Percentiles rank a stretch among this genome's conserved stretches.
These are phyloP conservation scores for Meyerozyma sp. DNA, from an alignment of 1,139 yeast species.

Conservation along the genomic window DNA sequence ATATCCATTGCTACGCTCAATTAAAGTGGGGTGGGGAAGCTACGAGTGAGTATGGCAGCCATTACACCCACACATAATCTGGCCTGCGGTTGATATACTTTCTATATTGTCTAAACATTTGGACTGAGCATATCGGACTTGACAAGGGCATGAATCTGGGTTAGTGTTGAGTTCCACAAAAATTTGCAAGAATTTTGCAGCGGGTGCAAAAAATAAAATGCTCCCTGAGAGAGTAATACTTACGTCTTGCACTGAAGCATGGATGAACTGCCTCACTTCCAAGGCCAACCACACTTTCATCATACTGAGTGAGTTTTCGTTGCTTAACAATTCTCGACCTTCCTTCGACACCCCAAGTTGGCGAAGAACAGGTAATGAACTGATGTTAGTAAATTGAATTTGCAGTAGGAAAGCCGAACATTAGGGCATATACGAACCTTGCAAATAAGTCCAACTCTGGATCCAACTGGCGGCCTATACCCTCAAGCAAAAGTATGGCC, in stretches of 20 bases:
- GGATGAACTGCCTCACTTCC: conserved; percentile 83
- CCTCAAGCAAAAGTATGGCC: conserved; percentile 84
- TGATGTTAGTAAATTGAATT: conserved; percentile 33
- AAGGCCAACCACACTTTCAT: conserved; percentile 87
- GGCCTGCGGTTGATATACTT: neutral
- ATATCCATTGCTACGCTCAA: neutral
- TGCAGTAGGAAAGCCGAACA: conserved; percentile 54
- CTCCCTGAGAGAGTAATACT: conserved; percentile 17
- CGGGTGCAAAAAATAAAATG: neutral
- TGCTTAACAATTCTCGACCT: conserved; percentile 51
- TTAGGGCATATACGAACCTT: conserved; percentile 73
- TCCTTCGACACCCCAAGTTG: conserved; percentile 71
- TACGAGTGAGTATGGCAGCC: neutral
- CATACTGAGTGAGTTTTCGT: conserved; percentile 69
- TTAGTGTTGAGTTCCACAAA: conserved; percentile 13
- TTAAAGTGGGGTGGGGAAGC: neutral
- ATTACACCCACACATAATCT: neutral
- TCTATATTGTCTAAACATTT: conserved; percentile 6
- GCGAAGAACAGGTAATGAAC: conserved; percentile 86
- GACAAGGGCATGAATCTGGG: conserved; percentile 21
- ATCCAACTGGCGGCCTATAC: conserved; percentile 90
- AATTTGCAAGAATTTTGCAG: neutral
- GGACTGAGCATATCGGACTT: conserved; percentile 16
- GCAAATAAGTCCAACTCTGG: conserved; percentile 92
- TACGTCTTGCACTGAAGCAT: conserved; percentile 78